These are phyloP conservation scores for Exophiala xenobiotica DNA, from an alignment of 2,329 filamentous ascomycete species.

Conservation along the genomic window DNA sequence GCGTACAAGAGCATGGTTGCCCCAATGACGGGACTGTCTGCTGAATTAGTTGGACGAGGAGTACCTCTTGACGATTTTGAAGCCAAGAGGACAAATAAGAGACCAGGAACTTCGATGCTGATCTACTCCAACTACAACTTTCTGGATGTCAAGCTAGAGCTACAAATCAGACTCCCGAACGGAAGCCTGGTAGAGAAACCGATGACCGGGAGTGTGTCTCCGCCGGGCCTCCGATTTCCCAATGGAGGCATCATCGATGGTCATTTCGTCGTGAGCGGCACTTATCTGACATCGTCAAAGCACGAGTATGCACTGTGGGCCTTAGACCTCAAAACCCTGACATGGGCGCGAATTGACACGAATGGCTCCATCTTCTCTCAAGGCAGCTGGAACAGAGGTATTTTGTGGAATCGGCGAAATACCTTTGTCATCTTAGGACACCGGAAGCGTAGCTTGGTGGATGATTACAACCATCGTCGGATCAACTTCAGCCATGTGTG, in stretches of 20 bases:
- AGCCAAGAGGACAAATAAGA: slow-evolving; percentile 15
- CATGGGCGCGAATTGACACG: slow-evolving; percentile 94
- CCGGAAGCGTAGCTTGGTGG: slow-evolving; percentile 86
- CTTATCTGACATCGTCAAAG: slow-evolving; percentile 94
- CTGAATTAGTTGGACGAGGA: slow-evolving; percentile 30
- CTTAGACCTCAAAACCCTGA: slow-evolving; percentile 79
- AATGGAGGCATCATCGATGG: slow-evolving; percentile 95
- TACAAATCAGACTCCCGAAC: slow-evolving; percentile 83
- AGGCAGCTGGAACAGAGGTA: slow-evolving; percentile 94
- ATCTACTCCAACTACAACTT: slow-evolving; percentile 99
- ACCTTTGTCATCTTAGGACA: slow-evolving; percentile 95
- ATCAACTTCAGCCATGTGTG: slow-evolving; percentile 98
- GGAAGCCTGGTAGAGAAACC: slow-evolving; percentile 80
- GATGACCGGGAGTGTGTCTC: slow-evolving; percentile 84
- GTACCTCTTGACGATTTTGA: slow-evolving; percentile 22
- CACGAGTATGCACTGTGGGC: slow-evolving; percentile 98
- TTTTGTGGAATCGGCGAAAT: slow-evolving; percentile 90
- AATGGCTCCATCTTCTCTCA: slow-evolving; percentile 92
- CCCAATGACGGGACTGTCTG: slow-evolving; percentile 58
- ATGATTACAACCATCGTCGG: slow-evolving; percentile 96
- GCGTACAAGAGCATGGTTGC: slow-evolving; percentile 95
- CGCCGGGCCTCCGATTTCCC: slow-evolving; percentile 88
- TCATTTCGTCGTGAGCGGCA: slow-evolving; percentile 95
- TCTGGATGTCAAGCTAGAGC: slow-evolving; percentile 89
- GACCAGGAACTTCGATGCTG: slow-evolving; percentile 68